phyloP scores from a whole-genome alignment of 1,139 yeast genomes.

The Pichia sp. region DNA sequence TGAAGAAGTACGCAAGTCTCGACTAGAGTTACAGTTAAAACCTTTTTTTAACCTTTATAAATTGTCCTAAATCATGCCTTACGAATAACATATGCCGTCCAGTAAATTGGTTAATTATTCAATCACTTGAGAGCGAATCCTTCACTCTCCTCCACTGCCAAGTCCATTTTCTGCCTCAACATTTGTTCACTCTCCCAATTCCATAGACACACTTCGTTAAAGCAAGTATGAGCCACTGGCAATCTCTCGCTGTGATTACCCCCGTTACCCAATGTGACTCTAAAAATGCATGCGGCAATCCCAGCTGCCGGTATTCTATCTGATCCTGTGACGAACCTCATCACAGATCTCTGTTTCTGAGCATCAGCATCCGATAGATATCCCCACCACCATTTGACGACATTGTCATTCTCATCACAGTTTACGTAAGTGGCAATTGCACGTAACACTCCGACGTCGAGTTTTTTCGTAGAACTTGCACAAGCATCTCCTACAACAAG shows the following conservation, averaged over 20 bases:
- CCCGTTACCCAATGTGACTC: slow-evolving; percentile 47
- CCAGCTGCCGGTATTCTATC: slow-evolving; percentile 94
- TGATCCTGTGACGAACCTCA: slow-evolving; percentile 82
- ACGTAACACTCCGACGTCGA: slow-evolving; percentile 61
- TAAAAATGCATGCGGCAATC: slow-evolving; percentile 61
- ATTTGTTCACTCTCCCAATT: slow-evolving; percentile 50
- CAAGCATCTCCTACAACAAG: slow-evolving; percentile 71
- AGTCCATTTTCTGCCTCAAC: slow-evolving; percentile 46
- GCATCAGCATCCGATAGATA: slow-evolving; percentile 43
- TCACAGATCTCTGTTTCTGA: slow-evolving; percentile 49
- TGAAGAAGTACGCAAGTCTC: slow-evolving; percentile 55
- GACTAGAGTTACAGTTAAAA: too few species aligned
- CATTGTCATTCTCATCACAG: slow-evolving; percentile 39
- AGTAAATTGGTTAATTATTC: not conserved
- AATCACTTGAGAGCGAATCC: slow-evolving; percentile 61
- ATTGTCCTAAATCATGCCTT: too few species aligned
- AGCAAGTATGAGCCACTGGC: slow-evolving; percentile 91
- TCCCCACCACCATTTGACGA: slow-evolving; percentile 83
- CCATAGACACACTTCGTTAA: slow-evolving; percentile 77
- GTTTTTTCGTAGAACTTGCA: slow-evolving; percentile 29
- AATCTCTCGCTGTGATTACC: slow-evolving; percentile 37
- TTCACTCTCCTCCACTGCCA: slow-evolving; percentile 71
- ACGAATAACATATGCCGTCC: too few species aligned
- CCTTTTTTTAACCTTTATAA: not conserved
- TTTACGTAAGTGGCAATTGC: slow-evolving; percentile 70